Evolutionary conservation across 306 rosid species (phyloP), one percentile per base, ranked within the genome.

Genomic region (Lathyrus oleraceus): DNA sequence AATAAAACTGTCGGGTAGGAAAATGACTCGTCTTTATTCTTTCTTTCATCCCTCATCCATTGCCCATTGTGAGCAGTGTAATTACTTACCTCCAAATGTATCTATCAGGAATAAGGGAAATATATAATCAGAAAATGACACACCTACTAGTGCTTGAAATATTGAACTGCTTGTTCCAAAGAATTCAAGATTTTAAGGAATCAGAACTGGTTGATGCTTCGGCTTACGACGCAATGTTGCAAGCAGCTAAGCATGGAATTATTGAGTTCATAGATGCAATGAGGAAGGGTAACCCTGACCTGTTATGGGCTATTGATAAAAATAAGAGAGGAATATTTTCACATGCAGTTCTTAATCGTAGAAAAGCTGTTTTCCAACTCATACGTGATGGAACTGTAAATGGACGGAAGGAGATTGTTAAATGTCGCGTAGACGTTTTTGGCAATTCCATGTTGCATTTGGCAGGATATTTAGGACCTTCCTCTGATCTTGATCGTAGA

Each of bases 231-330:
- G 71, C 60, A 4, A 67, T 67, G 60, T 28, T 67, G 45, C 28
- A 47, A 2, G 71, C 71, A 16, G 59, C 71, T 0, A 48, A 28
- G 6, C 16, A 9, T 28, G 71, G 71, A 67, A 48, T 1, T 48
- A 30, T 67, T 47, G 60, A 67, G 30, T 48, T 67, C 60, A 10
- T 67, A 48, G 25, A 48, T 28, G 13, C 10, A 47, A 67, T 67
- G 59, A 48, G 45, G 12, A 67, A 67, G 3, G 71, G 32, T 47
- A 67, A 67, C 10, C 71, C 60, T 5, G 28, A 48, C 0, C 60
- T 67, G 4, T 30, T 67, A 10, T 67, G 71, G 71, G 59, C 60
- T 2, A 47, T 10, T 30, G 71, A 67, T 10, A 16, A 17, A 28
- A 16, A 48, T 1, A 15, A 30, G 2, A 48, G 60, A 48, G 71